Conservation (phyloP, 805 yeast genomes). For the Zygotorulaspora chibaensis region DNA sequence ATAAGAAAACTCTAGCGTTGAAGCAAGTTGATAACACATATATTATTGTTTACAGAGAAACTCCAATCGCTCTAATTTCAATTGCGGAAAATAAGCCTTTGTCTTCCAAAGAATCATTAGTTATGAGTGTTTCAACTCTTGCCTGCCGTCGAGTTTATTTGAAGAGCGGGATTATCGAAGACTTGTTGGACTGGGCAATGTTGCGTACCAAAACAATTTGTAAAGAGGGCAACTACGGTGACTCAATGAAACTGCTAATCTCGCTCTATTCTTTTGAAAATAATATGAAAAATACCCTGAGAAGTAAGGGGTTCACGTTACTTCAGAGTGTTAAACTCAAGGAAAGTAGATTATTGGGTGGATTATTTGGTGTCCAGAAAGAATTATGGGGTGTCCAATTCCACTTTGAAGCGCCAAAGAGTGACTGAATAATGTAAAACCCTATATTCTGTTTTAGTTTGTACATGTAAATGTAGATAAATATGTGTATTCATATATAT, state of each 20-base stretch:
- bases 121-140: constrained; percentile 51
- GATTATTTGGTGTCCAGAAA: constrained; percentile 30
- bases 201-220: constrained; percentile 41
- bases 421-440: constrained; percentile 5
- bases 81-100: constrained; percentile 41
- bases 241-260: constrained; percentile 39
- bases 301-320: constrained; percentile 42
- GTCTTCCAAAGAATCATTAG: constrained; percentile 40
- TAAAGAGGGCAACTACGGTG: constrained; percentile 33
- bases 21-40: constrained; percentile 46
- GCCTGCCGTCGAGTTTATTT: constrained; percentile 67
- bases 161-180: constrained; percentile 58
- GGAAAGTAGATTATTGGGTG: constrained; percentile 30
- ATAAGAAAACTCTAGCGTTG: constrained; percentile 29
- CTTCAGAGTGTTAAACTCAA: constrained; percentile 29
- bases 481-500: background rate
- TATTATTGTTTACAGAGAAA: constrained; percentile 57
- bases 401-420: constrained; percentile 28
- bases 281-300: constrained; percentile 37
- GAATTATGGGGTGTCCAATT: constrained; percentile 38
- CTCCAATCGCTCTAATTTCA: constrained; percentile 64
- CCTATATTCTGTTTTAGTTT: background rate
- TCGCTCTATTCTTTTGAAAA: constrained; percentile 53
- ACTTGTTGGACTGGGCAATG: constrained; percentile 59
- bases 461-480: constrained; percentile 1